These are phyloP conservation scores for Globisporangium paddicum DNA, from an alignment of 352 stramenopile species.

Conservation along the genomic window DNA sequence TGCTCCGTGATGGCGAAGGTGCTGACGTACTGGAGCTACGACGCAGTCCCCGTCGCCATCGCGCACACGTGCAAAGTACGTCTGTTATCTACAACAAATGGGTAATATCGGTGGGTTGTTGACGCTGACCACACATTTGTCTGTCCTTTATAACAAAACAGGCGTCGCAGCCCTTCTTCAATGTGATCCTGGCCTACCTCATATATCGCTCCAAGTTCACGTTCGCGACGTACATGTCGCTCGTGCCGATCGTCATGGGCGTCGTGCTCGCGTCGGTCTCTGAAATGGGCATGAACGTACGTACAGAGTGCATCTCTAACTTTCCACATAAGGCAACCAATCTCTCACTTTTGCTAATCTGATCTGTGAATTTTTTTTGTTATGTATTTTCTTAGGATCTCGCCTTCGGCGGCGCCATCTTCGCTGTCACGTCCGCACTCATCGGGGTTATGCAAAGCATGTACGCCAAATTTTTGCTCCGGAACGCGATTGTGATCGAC, in stretches of 20 bases:
- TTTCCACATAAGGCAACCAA: not conserved
- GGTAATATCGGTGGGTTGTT: not conserved
- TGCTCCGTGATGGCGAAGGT: slow-evolving; percentile 78
- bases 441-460: slow-evolving; percentile 86
- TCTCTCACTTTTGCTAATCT: not conserved
- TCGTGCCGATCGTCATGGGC: slow-evolving; percentile 78
- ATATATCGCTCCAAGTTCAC: slow-evolving; percentile 77
- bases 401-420: slow-evolving; percentile 57
- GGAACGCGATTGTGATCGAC: slow-evolving; percentile 68
- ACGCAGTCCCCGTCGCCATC: slow-evolving; percentile 77
- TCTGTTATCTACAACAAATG: not conserved
- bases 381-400: slow-evolving; percentile 54
- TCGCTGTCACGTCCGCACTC: slow-evolving; percentile 68
- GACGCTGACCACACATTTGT: not conserved
- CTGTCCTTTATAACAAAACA: not conserved
- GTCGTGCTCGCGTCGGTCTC: slow-evolving; percentile 82
- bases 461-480: slow-evolving; percentile 84
- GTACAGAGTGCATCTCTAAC: slow-evolving; percentile 16
- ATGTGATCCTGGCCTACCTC: slow-evolving; percentile 73
- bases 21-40: slow-evolving; percentile 88
- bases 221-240: slow-evolving; percentile 64
- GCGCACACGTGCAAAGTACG: slow-evolving; percentile 78
- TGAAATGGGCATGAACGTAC: slow-evolving; percentile 80
- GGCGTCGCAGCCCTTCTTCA: slow-evolving; percentile 84
- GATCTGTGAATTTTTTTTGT: not conserved